Conservation (phyloP, 2,329 filamentous ascomycete species). For the Akanthomyces uredinophilus region DNA sequence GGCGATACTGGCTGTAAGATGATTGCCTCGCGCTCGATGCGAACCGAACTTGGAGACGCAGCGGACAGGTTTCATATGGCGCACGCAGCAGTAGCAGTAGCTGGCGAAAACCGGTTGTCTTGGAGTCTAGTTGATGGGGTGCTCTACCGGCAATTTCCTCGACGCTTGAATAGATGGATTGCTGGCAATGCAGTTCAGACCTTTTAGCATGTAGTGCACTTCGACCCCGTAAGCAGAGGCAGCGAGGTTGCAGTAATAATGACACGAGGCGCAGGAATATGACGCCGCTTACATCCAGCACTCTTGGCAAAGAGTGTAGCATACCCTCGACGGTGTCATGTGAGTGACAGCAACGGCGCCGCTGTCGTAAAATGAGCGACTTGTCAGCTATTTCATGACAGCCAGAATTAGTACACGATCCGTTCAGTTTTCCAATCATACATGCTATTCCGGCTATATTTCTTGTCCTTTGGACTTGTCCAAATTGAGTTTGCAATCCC, state of each 20-base stretch:
- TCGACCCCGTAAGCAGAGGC: not conserved
- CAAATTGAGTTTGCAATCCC: no score
- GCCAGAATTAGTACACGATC: no score
- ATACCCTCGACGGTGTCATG: no score
- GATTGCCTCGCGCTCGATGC: not conserved
- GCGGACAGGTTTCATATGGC: not conserved
- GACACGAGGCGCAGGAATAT: not conserved
- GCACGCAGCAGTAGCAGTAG: not conserved
- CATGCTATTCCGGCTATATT: not conserved
- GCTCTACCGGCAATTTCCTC: not conserved
- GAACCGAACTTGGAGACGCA: not conserved
- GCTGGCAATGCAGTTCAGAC: not conserved
- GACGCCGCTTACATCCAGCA: not conserved
- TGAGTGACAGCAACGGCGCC: no score
- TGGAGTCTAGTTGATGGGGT: not conserved
- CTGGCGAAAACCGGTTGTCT: not conserved
- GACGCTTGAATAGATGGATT: not conserved
- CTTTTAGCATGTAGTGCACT: not conserved
- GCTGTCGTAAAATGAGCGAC: no score
- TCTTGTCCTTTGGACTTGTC: not conserved
- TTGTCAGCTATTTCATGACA: no score
- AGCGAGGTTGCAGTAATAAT: not conserved
- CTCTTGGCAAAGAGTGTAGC: not conserved
- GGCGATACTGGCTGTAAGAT: slow-evolving; percentile 64
- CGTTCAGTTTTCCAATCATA: no score